phyloP scores from a whole-genome alignment of 768 basidiomycete species.

The Psilocybe cubensis region DNA sequence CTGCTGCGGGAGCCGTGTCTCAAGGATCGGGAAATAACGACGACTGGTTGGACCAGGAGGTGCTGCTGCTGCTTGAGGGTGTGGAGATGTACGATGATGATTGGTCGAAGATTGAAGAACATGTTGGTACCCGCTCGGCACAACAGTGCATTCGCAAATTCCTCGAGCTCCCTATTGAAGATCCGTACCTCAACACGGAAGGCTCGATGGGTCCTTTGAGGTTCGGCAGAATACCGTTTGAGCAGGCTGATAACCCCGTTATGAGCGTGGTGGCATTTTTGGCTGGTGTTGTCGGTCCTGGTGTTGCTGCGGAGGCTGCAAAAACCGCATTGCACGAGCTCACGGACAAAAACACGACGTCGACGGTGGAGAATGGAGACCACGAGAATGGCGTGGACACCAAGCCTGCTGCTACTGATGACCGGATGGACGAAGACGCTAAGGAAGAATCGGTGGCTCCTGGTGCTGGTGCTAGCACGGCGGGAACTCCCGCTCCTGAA shows the following conservation, averaged over 20 bases:
- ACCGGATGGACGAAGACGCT: constrained; percentile 52
- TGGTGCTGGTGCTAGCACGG: constrained; percentile 18
- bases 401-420: constrained; percentile 41
- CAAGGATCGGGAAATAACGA: constrained; percentile 47
- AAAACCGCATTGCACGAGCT: constrained; percentile 87
- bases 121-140: constrained; percentile 88
- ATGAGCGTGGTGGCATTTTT: constrained; percentile 99
- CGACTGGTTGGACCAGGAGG: constrained; percentile 92
- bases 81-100: constrained; percentile 99
- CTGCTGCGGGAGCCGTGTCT: constrained; percentile 41
- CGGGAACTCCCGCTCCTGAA: constrained; percentile 38
- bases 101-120: constrained; percentile 91
- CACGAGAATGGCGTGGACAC: constrained; percentile 27
- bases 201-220: constrained; percentile 76
- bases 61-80: constrained; percentile 87
- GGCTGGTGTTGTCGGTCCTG: constrained; percentile 88
- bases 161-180: constrained; percentile 95
- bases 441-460: constrained; percentile 21
- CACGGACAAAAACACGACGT: constrained; percentile 53
- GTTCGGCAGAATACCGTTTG: constrained; percentile 85
- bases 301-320: constrained; percentile 92
- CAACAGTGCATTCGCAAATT: constrained; percentile 97
- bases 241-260: constrained; percentile 95
- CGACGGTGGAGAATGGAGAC: constrained; percentile 33
- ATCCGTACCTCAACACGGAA: constrained; percentile 83